Evolutionary conservation across 345 rosid species (phyloP).

Genomic region (Euphorbia pulcherrima): DNA sequence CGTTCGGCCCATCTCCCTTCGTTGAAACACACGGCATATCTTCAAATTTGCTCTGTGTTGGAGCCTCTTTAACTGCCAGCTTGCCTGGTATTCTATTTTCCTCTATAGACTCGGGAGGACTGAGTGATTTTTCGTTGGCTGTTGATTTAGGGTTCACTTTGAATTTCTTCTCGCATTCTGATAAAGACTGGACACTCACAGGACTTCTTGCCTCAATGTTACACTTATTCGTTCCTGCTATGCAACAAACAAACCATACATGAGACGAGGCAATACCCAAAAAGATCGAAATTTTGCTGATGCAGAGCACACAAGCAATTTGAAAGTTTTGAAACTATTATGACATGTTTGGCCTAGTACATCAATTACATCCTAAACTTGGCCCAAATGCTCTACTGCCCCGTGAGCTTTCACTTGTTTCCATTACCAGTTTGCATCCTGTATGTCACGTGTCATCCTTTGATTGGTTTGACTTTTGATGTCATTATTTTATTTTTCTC

Average conservation of each 20-base stretch:
- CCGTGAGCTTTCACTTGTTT: too few relatives aligned
- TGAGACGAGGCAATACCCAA: neutral
- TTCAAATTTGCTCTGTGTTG: constrained; percentile 15
- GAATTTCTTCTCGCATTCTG: constrained; percentile 28
- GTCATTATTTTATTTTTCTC: too few relatives aligned
- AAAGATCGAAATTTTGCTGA: neutral
- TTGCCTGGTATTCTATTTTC: constrained; percentile 7
- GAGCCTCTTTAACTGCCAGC: constrained; percentile 5
- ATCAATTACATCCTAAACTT: too few relatives aligned
- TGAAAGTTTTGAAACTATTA: too few relatives aligned
- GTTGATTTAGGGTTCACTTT: constrained; percentile 4
- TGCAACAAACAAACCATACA: neutral
- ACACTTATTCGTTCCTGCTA: constrained; percentile 41
- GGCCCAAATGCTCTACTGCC: too few relatives aligned
- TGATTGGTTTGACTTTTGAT: too few relatives aligned
- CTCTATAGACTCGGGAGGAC: neutral
- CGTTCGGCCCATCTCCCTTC: constrained; percentile 26
- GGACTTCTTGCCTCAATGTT: constrained; percentile 43
- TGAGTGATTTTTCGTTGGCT: too few relatives aligned
- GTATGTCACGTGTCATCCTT: too few relatives aligned
- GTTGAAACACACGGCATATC: constrained; percentile 34
- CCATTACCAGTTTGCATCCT: too few relatives aligned
- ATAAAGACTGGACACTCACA: constrained; percentile 29
- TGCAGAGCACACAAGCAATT: too few relatives aligned
- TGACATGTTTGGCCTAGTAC: too few relatives aligned